Evolutionary conservation across 768 basidiomycete species (phyloP).

Genomic region (Mycena vulgaris): DNA sequence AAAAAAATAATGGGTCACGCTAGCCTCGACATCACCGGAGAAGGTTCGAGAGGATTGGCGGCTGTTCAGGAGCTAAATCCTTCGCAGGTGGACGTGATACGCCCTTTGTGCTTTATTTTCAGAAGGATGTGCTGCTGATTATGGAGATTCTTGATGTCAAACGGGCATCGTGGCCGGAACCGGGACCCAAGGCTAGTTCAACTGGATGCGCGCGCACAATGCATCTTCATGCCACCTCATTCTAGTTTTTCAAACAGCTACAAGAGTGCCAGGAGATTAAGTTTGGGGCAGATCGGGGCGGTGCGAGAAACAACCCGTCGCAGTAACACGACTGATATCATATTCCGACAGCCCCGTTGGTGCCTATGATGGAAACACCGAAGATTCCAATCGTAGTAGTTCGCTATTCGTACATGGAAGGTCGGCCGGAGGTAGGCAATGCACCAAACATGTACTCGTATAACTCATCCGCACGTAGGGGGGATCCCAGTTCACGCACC

Average conservation of each 20-base stretch:
- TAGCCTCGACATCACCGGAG: constrained; percentile 37
- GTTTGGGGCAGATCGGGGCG: constrained; percentile 32
- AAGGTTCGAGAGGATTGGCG: constrained; percentile 20
- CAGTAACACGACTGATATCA: neutral
- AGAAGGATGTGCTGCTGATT: constrained; percentile 27
- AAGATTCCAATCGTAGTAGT: constrained; percentile 38
- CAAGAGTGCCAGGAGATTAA: constrained; percentile 35
- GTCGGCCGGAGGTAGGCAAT: constrained; percentile 30
- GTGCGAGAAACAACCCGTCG: constrained; percentile 18
- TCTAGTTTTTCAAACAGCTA: constrained; percentile 32
- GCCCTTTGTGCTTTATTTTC: constrained; percentile 29
- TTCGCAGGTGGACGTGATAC: constrained; percentile 27
- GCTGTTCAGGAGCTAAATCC: neutral
- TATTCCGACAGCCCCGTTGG: constrained; percentile 33
- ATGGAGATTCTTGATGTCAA: constrained; percentile 42
- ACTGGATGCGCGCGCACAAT: no score
- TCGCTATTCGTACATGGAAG: constrained; percentile 40
- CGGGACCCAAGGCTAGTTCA: constrained; percentile 28
- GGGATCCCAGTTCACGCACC: constrained; percentile 38
- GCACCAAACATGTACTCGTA: no score
- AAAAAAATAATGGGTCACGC: constrained; percentile 41
- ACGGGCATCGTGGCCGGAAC: constrained; percentile 38
- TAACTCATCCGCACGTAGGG: constrained; percentile 14
- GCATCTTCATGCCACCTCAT: neutral
- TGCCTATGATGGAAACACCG: constrained; percentile 41